Base-by-base conservation (phyloP, 441 rosid genomes). In the Aquilaria agallochum region DNA sequence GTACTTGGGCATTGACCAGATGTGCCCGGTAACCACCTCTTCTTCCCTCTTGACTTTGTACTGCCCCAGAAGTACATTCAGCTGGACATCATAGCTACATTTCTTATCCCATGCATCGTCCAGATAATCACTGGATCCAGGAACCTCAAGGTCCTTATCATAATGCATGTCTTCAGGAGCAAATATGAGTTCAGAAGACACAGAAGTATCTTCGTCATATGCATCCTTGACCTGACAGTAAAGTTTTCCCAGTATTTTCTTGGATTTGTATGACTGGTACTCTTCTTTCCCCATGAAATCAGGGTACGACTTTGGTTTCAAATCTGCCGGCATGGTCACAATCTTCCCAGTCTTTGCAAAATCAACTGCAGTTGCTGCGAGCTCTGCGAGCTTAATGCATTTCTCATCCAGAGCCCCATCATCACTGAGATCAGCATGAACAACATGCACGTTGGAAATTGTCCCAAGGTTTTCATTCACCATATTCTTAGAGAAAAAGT, bases 281-380 rank as follows among this genome's bases (percentile, higher is more conserved):
- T 78, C 86, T 42, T 74, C 83, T 75, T 93, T 93, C 1, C 96
- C 96, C 98, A 93, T 88, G 74, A 86, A 93, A 67, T 93, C 98
- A 1, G 92, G 98, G 63, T 93, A 90, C 61, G 73, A 59, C 68
- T 88, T 86, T 1, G 98, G 98, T 72, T 80, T 93, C 62, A 93
- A 67, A 49, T 76, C 59, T 31, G 53, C 44, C 14, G 96, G 98
- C 96, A 93, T 83, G 9, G 72, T 31, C 34, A 88, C 98, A 4
- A 85, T 45, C 74, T 81, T 90, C 72, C 97, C 97, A 4, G 97
- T 93, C 81, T 90, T 93, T 10, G 97, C 96, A 67, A 83, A 86
- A 74, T 93, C 97, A 65, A 93, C 97, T 56, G 98, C 96, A 27
- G 83, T 87, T 62, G 98, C 97, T 11, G 98, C 97, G 56, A 90